Evolutionary conservation across 1,139 yeast species (phyloP), one percentile per base, ranked within the genome.

Genomic region (Pichiaceae sp.): DNA sequence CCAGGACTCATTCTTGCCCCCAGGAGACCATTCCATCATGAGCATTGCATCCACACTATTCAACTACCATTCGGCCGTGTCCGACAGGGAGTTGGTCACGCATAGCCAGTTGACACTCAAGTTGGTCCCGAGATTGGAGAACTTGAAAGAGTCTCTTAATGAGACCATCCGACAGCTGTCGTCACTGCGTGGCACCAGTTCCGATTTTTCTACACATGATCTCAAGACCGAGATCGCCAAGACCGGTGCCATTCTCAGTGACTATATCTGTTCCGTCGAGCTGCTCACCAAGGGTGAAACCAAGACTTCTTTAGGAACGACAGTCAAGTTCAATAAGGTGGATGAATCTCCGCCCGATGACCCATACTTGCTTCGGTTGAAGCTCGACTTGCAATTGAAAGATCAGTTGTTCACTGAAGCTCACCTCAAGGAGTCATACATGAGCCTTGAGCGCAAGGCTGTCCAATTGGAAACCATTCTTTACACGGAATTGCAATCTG

Each of bases 381-480:
- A 70, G 53, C 60, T 82, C 42, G 89, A 81, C 50, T 59, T 78
- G 40, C 91, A 81, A 56, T 61, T 82, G 53, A 78, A 77, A 49
- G 69, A 70, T 46, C 91, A 82, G 54, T 52, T 82, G 33, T 65
- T 69, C 34, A 83, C 80, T 49, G 93, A 82, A 53, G 76, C 74
- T 45, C 78, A 77, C 51, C 60, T 82, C 38, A 77, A 78, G 53
- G 86, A 80, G 45, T 83, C 85, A 1, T 82, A 71, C 49, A 66
- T 73, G 41, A 82, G 80, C 53, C 61, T 82, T 43, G 91, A 82
- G 57, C 68, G 66, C 31, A 75, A 85, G n/a, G 82, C 85, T 19
- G 70, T 80, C 41, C 79, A 78, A 52, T 62, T 82, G 44, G 91
- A 82, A 51, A 71, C 76, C 43, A 81, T 82, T 43, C 70, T 82